Percentiles rank a stretch among this genome's conserved stretches.
Evolutionary conservation across 768 basidiomycete genomes (phyloP).

Genomic region (Lyophyllum shimeji): DNA sequence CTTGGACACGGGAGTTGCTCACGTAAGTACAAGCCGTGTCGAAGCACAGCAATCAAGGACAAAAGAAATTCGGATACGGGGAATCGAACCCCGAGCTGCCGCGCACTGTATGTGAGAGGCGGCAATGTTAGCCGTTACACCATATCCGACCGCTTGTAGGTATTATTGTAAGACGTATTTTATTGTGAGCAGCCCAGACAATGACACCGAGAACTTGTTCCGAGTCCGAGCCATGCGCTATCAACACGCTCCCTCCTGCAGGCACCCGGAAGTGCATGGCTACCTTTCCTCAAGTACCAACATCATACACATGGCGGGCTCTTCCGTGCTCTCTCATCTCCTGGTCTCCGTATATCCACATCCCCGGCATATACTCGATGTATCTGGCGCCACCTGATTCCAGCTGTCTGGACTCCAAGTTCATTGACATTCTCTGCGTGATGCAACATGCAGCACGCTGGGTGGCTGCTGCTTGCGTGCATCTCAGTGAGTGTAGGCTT

Average conservation of each 20-base stretch:
- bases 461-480: background rate
- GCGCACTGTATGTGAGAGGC: constrained; percentile 47
- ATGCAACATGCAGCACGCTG: constrained; percentile 5
- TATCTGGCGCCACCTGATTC: constrained; percentile 3
- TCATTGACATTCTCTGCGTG: constrained; percentile 1
- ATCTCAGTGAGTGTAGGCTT: constrained; percentile 5
- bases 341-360: background rate
- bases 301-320: background rate
- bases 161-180: no score
- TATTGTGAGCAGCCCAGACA: no score
- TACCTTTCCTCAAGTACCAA: background rate
- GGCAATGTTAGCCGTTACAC: constrained; percentile 69
- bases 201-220: background rate
- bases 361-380: background rate
- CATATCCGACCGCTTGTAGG: constrained; percentile 33
- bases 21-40: background rate
- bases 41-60: background rate
- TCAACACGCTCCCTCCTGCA: constrained; percentile 12
- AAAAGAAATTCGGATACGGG: constrained; percentile 44
- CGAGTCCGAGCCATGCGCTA: background rate
- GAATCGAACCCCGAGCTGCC: constrained; percentile 59
- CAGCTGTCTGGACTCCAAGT: background rate
- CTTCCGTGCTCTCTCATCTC: background rate
- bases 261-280: constrained; percentile 2
- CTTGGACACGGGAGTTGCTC: no score